phyloP scores from a whole-genome alignment of 805 yeast species.

The Saturnispora sanitii region DNA sequence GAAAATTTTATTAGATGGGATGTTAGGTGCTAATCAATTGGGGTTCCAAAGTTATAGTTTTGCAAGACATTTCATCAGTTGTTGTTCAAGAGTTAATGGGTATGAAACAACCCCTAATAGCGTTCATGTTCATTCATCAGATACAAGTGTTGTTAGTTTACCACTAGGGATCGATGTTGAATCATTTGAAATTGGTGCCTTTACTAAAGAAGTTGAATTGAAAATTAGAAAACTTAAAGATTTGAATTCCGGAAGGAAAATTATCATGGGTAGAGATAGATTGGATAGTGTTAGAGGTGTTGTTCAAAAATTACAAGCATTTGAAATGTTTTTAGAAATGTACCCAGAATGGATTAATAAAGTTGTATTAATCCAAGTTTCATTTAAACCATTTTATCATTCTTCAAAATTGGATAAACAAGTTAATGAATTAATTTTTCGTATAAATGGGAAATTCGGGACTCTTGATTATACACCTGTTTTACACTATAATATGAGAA shows the following conservation, averaged over 20 bases:
- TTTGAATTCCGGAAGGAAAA: slow-evolving; percentile 54
- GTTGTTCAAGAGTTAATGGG: slow-evolving; percentile 82
- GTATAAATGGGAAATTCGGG: slow-evolving; percentile 81
- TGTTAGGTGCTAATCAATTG: slow-evolving; percentile 80
- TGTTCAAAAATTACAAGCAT: slow-evolving; percentile 85
- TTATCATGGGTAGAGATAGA: slow-evolving; percentile 90
- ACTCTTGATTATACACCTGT: slow-evolving; percentile 76
- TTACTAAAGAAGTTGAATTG: slow-evolving; percentile 39
- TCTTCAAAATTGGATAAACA: slow-evolving; percentile 64
- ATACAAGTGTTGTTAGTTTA: slow-evolving; percentile 59
- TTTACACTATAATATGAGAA: slow-evolving; percentile 84
- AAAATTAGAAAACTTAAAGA: slow-evolving; percentile 58
- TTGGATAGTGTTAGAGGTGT: slow-evolving; percentile 90
- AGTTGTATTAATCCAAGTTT: slow-evolving; percentile 85
- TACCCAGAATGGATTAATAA: slow-evolving; percentile 82
- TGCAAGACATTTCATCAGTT: slow-evolving; percentile 82
- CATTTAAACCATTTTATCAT: slow-evolving; percentile 62
- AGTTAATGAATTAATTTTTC: slow-evolving; percentile 72
- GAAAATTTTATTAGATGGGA: slow-evolving; percentile 73
- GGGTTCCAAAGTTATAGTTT: slow-evolving; percentile 83
- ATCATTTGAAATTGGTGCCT: slow-evolving; percentile 56
- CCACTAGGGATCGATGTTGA: slow-evolving; percentile 87
- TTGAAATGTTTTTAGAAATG: slow-evolving; percentile 77
- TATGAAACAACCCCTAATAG: slow-evolving; percentile 53
- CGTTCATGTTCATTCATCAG: slow-evolving; percentile 67